These are phyloP conservation scores for Orbilia brochopaga DNA, from an alignment of 2,329 filamentous ascomycete species.

Conservation along the genomic window DNA sequence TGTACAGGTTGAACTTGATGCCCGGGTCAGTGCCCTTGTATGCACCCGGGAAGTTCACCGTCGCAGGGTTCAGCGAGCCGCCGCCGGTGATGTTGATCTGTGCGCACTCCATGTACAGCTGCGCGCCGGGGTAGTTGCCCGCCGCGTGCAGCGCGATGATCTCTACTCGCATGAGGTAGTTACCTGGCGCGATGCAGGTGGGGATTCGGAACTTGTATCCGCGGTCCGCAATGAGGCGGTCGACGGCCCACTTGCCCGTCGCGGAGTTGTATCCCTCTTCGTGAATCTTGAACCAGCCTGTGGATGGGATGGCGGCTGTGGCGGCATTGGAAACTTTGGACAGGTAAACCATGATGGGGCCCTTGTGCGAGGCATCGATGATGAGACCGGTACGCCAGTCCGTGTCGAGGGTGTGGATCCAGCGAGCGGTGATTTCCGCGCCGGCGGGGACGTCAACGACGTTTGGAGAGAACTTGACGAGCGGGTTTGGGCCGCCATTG, in stretches of 20 bases:
- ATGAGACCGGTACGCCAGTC: slow-evolving; percentile 58
- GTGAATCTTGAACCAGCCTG: slow-evolving; percentile 62
- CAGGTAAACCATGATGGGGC: slow-evolving; percentile 58
- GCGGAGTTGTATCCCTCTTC: slow-evolving; percentile 58
- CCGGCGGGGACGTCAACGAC: slow-evolving; percentile 62
- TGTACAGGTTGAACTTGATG: slow-evolving; percentile 54
- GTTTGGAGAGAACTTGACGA: slow-evolving; percentile 57
- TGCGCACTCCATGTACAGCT: slow-evolving; percentile 55
- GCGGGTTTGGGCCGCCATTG: slow-evolving; percentile 57
- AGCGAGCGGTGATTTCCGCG: slow-evolving; percentile 62
- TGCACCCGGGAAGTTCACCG: slow-evolving; percentile 54
- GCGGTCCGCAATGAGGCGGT: slow-evolving; percentile 61
- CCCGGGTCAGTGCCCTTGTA: slow-evolving; percentile 52
- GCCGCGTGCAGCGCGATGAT: slow-evolving; percentile 54
- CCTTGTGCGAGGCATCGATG: slow-evolving; percentile 64
- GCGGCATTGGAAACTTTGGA: slow-evolving; percentile 57
- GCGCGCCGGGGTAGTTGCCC: slow-evolving; percentile 44
- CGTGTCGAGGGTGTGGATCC: slow-evolving; percentile 63
- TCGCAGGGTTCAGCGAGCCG: slow-evolving; percentile 51
- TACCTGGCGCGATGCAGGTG: slow-evolving; percentile 55
- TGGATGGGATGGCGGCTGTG: slow-evolving; percentile 60
- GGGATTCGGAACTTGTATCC: slow-evolving; percentile 60
- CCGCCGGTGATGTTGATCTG: slow-evolving; percentile 54
- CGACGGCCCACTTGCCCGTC: slow-evolving; percentile 61
- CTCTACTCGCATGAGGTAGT: slow-evolving; percentile 54